These are phyloP conservation scores for Nakataea oryzae DNA, from an alignment of 2,329 filamentous ascomycete genomes.

Conservation along the genomic window DNA sequence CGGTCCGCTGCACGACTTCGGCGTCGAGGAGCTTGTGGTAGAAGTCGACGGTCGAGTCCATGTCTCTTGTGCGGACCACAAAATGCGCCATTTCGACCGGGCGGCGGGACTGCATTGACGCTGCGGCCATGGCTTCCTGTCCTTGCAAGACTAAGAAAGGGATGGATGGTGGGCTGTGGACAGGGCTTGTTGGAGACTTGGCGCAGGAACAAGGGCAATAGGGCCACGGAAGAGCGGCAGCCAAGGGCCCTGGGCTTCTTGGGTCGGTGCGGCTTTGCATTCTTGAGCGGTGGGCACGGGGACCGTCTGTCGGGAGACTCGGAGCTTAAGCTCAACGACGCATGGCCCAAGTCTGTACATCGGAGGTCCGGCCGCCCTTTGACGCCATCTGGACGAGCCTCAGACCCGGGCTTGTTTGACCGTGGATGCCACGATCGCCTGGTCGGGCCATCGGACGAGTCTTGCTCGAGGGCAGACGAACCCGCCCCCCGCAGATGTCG, in stretches of 20 bases:
- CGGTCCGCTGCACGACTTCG: not conserved
- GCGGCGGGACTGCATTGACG: not conserved
- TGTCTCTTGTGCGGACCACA: conserved; percentile 1
- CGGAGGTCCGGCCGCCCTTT: not conserved
- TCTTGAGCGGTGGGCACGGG: not conserved
- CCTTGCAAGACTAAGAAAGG: not conserved
- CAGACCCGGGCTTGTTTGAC: not conserved
- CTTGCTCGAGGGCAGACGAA: not conserved
- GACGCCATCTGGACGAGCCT: not conserved
- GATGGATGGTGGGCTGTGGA: too few relatives aligned
- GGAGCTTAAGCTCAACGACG: not conserved
- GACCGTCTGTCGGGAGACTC: not conserved
- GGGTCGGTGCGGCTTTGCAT: not conserved
- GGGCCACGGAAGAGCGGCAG: too few relatives aligned
- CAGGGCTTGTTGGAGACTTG: not conserved
- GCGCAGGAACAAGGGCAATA: not conserved
- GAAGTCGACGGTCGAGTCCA: not conserved
- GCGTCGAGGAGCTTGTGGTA: not conserved
- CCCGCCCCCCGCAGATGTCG: not conserved
- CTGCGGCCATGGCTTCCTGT: not conserved
- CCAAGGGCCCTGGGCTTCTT: not conserved
- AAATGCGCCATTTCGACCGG: conserved; percentile 1
- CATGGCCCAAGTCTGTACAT: not conserved
- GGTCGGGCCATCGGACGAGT: not conserved
- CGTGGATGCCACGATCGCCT: too few relatives aligned